Base-by-base conservation (phyloP, 441 rosid genomes). In the Biscutella laevigata region DNA sequence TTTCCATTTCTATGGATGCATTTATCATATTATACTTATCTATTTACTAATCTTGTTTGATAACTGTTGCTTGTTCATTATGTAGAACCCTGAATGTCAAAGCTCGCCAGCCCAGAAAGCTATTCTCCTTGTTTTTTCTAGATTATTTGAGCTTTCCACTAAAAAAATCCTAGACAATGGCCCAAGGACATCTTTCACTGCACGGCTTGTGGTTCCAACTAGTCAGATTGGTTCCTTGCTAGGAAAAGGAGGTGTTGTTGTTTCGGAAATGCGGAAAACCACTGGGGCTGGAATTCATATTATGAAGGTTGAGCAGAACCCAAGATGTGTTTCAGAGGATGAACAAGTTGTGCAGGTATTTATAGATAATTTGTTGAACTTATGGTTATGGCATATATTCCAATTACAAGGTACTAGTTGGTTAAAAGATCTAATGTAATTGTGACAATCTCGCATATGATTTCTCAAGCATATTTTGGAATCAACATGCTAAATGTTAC, bases 271-370 rank as follows among this genome's bases (percentile, higher is more conserved):
- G 78, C 81, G 99, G 56, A 82, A 68, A 61, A 64, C 39, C 26
- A 86, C 95, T 47, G 77, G 92, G 51, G 57, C 95, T 37, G 20
- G 47, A 64, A 81, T 92, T 32, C 62, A 75, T 63, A 66, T 92
- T 66, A 17, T 85, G 39, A 74, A 67, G 57, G 64, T 35, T 49
- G 88, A 79, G 61, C 83, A 75, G 76, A 66, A 68, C 49, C 90
- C 92, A 9, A 88, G 80, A 70, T 92, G 90, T 63, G 74, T 71
- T 25, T 51, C 70, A 20, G 83, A 70, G 71, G 76, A 65, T 53
- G 94, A 88, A 68, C 84, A 78, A 73, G 82, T 92, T 57, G 92
- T 88, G 43, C 94, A 92, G 95, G 99, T 88, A 61, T 11, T 45
- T n/a, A n/a, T 59, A 27, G 15, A 39, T 24, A 16, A 27, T 39